Conservation (phyloP, 345 rosid species). For the Tarenaya hassleriana region DNA sequence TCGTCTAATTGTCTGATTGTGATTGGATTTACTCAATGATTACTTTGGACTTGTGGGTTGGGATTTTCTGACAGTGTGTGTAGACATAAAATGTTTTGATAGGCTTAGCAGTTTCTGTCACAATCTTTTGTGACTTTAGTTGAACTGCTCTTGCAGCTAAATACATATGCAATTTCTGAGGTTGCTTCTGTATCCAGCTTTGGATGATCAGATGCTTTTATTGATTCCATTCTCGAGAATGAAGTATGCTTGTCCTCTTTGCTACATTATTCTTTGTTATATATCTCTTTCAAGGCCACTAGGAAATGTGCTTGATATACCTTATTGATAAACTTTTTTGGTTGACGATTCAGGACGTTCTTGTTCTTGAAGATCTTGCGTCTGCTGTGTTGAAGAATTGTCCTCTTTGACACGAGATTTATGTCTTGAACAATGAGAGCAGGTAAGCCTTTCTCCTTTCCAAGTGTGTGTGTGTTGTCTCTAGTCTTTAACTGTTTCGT, state of each 20-base stretch:
- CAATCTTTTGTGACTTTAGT: conserved; percentile 23
- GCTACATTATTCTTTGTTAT: conserved; percentile 2
- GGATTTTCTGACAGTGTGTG: no score
- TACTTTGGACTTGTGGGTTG: no score
- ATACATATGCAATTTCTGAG: conserved; percentile 10
- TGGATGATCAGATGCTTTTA: conserved; percentile 1
- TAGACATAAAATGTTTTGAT: conserved; percentile 1
- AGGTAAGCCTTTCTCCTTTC: conserved; percentile 30
- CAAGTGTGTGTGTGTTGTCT: not conserved
- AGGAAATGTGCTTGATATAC: no score
- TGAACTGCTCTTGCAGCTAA: conserved; percentile 26
- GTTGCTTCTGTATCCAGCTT: conserved; percentile 22
- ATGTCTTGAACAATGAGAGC: conserved; percentile 49
- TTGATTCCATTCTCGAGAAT: conserved; percentile 22
- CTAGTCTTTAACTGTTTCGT: not conserved
- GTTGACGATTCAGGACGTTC: conserved; percentile 12
- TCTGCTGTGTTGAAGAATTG: conserved; percentile 15
- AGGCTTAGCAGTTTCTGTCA: conserved; percentile 21
- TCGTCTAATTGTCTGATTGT: conserved; percentile 20
- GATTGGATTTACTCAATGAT: no score
- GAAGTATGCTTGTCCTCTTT: conserved; percentile 23
- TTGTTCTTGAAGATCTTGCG: conserved; percentile 29
- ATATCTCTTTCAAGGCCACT: not conserved
- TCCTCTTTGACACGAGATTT: conserved; percentile 17
- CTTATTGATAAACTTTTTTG: not conserved